phyloP scores from a whole-genome alignment of 768 basidiomycete species.

The Artomyces pyxidatus region DNA sequence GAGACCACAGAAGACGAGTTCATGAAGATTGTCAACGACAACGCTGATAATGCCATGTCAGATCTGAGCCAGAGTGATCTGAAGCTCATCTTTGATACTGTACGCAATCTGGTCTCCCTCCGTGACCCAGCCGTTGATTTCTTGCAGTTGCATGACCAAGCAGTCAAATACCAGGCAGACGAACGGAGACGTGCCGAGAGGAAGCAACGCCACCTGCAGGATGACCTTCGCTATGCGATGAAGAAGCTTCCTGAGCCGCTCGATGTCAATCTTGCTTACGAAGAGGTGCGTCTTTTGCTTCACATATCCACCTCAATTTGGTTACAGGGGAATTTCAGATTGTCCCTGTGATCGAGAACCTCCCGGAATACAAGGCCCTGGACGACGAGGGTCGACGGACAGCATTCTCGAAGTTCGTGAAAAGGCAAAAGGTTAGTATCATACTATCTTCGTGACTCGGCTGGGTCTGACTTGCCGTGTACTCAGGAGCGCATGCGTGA shows the following conservation, averaged over 20 bases:
- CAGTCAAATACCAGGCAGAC: slow-evolving; percentile 69
- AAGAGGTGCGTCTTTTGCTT: slow-evolving; percentile 54
- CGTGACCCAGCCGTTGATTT: slow-evolving; percentile 1
- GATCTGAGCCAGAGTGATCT: slow-evolving; percentile 46
- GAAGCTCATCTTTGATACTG: slow-evolving; percentile 51
- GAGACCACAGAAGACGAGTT: slow-evolving; percentile 66
- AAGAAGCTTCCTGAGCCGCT: slow-evolving; percentile 82
- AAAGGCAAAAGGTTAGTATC: slow-evolving; percentile 82
- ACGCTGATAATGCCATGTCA: slow-evolving; percentile 43
- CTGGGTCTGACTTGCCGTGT: background rate
- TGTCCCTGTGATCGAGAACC: slow-evolving; percentile 67
- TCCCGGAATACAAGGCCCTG: slow-evolving; percentile 81
- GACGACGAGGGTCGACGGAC: slow-evolving; percentile 76
- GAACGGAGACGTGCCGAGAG: slow-evolving; percentile 85
- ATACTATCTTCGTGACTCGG: background rate
- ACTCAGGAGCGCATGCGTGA: slow-evolving; percentile 70
- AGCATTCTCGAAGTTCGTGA: slow-evolving; percentile 84
- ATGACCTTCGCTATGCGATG: slow-evolving; percentile 92
- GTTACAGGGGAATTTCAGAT: slow-evolving; percentile 35
- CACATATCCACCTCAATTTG: slow-evolving; percentile 1
- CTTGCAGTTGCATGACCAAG: slow-evolving; percentile 60
- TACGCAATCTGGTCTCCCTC: slow-evolving; percentile 31
- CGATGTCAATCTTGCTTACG: slow-evolving; percentile 68
- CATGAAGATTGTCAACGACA: slow-evolving; percentile 42
- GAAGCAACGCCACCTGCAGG: slow-evolving; percentile 79